A percentile compares a stretch with the other conserved stretches of the same genome.
phyloP scores from a whole-genome alignment of 1,139 yeast species.

The Protomyces pachydermus region DNA sequence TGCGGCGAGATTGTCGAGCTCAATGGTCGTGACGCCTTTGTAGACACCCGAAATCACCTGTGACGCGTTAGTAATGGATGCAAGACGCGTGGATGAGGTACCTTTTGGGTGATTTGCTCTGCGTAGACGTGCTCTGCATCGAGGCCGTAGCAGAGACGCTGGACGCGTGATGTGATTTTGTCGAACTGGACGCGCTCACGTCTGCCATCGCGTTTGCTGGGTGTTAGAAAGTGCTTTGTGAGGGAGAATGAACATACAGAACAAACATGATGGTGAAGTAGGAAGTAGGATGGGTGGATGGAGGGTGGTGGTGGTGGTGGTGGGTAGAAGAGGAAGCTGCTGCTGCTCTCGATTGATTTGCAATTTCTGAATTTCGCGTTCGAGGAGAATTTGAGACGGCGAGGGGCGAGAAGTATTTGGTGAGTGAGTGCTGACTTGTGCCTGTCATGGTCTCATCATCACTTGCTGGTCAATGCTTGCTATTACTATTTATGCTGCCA shows the following conservation, averaged over 20 bases:
- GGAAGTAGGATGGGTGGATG: neutral
- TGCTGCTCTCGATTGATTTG: too few relatives aligned
- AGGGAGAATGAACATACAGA: slow-evolving; percentile 1
- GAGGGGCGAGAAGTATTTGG: too few relatives aligned
- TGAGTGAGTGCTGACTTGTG: too few relatives aligned
- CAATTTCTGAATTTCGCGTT: too few relatives aligned
- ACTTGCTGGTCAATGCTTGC: too few relatives aligned
- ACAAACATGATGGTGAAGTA: slow-evolving; percentile 11
- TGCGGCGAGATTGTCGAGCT: slow-evolving; percentile 86
- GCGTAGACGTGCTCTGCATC: slow-evolving; percentile 82
- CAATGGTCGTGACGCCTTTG: slow-evolving; percentile 94
- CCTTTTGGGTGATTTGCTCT: slow-evolving; percentile 77
- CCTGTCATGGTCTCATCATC: too few relatives aligned
- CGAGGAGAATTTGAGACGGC: neutral
- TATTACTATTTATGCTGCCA: neutral
- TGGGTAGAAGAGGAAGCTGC: slow-evolving; percentile 1
- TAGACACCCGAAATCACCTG: slow-evolving; percentile 77
- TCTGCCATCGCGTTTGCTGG: slow-evolving; percentile 52
- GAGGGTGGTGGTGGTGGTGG: slow-evolving; percentile 1
- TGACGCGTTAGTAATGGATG: neutral
- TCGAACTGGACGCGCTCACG: slow-evolving; percentile 83
- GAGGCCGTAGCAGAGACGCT: slow-evolving; percentile 72
- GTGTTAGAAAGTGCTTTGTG: neutral
- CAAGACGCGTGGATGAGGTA: neutral
- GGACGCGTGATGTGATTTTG: slow-evolving; percentile 61